Conservation (phyloP, 768 basidiomycete genomes). For the Xanthoconium stramineum region DNA sequence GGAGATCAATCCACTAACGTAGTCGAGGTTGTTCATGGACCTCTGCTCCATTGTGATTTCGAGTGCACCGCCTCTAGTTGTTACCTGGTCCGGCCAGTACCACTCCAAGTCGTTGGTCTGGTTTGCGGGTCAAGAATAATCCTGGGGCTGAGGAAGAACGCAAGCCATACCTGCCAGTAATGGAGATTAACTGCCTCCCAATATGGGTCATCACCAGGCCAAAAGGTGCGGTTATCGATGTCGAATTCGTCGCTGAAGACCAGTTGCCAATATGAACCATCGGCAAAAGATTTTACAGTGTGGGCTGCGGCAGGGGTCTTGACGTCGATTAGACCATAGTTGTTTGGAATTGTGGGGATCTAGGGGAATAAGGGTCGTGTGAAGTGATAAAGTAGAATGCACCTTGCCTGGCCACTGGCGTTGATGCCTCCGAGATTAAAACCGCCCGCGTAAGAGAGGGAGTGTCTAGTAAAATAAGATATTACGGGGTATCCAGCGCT, state of each 20-base stretch:
- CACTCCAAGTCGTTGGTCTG: conserved; percentile 79
- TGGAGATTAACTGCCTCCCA: conserved; percentile 84
- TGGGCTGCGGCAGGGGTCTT: conserved; percentile 67
- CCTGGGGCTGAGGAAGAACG: neutral
- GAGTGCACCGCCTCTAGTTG: conserved; percentile 70
- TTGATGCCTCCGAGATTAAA: conserved; percentile 80
- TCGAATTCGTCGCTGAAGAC: conserved; percentile 93
- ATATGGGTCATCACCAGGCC: conserved; percentile 83
- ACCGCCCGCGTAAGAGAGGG: conserved; percentile 50
- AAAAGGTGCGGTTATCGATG: conserved; percentile 68
- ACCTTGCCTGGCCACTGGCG: conserved; percentile 61
- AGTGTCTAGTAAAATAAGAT: conserved; percentile 48
- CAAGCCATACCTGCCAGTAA: conserved; percentile 60
- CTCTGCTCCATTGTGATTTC: conserved; percentile 70
- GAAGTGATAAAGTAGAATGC: neutral
- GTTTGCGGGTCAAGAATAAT: neutral
- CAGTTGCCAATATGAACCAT: conserved; percentile 56
- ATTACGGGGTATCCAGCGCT: conserved; percentile 66
- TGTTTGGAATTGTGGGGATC: conserved; percentile 60
- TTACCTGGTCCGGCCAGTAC: conserved; percentile 81
- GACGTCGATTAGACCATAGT: conserved; percentile 69
- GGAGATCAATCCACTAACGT: conserved; percentile 66
- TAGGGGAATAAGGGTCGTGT: conserved; percentile 17
- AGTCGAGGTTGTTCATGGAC: conserved; percentile 67
- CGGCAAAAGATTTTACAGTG: conserved; percentile 48